phyloP scores from a whole-genome alignment of 1,284 basidiomycete genomes.

The Pascua guehoae region DNA sequence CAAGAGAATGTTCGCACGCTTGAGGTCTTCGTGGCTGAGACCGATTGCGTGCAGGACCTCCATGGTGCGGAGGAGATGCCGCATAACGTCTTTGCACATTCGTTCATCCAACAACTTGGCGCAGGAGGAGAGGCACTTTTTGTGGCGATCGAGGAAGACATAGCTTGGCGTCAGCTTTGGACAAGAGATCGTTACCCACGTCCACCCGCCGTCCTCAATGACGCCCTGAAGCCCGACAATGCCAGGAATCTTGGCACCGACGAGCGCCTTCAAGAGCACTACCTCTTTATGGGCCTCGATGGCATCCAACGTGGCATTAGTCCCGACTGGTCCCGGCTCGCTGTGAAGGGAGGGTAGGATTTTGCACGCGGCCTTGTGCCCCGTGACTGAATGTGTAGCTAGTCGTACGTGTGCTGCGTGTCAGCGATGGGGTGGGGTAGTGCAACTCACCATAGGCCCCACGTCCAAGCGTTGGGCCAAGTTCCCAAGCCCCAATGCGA shows the following conservation, averaged over 20 bases:
- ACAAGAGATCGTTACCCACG: constrained; percentile 27
- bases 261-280: constrained; percentile 42
- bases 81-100: constrained; percentile 8
- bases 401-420: constrained; percentile 45
- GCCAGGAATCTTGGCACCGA: constrained; percentile 38
- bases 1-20: constrained; percentile 44
- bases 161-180: constrained; percentile 27
- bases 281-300: constrained; percentile 48
- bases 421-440: background rate
- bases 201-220: constrained; percentile 44
- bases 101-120: too few relatives aligned
- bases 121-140: background rate
- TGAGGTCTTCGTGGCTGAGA: constrained; percentile 47
- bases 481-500: constrained; percentile 37
- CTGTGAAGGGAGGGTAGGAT: constrained; percentile 44
- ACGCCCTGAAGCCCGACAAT: constrained; percentile 44
- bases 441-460: constrained; percentile 42
- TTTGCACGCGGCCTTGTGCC: constrained; percentile 45
- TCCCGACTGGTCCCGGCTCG: background rate
- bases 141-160: constrained; percentile 37
- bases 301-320: constrained; percentile 34
- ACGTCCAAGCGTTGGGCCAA: constrained; percentile 41
- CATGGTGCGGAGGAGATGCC: constrained; percentile 34
- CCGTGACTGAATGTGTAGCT: constrained; percentile 38
- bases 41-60: constrained; percentile 38